Evolutionary conservation across 495 filamentous ascomycete species (phyloP).

Genomic region (Trichoderma gamsii): DNA sequence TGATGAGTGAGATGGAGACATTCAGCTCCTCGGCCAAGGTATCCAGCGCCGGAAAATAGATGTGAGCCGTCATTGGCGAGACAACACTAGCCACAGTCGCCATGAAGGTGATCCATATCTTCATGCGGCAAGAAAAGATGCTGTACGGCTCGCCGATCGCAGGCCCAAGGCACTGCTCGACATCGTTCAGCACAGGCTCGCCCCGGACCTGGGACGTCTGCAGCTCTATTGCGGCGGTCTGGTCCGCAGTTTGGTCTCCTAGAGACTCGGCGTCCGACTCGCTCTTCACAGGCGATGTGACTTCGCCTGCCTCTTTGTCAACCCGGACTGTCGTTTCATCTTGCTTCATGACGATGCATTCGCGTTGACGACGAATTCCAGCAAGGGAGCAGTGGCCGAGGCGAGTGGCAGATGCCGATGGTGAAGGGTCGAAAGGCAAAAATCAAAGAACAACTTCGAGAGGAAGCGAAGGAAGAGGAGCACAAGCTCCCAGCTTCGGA

Average conservation of each 20-base stretch:
- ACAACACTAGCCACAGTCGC: conserved; percentile 60
- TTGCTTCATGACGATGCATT: conserved; percentile 3
- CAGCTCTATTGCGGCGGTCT: neutral
- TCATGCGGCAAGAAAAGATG: conserved; percentile 51
- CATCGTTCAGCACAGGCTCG: conserved; percentile 24
- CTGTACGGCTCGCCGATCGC: conserved; percentile 35
- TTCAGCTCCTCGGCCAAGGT: conserved; percentile 48
- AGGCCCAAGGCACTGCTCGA: conserved; percentile 26
- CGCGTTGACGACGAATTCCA: neutral
- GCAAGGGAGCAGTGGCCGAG: neutral
- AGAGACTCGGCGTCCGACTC: neutral
- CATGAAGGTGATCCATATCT: conserved; percentile 59
- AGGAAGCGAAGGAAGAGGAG: neutral
- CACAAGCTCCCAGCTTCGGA: neutral
- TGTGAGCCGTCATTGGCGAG: conserved; percentile 69
- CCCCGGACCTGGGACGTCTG: neutral
- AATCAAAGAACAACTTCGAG: neutral
- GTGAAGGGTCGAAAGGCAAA: neutral
- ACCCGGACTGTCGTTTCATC: neutral
- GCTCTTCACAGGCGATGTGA: neutral
- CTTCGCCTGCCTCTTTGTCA: neutral
- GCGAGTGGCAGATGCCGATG: neutral
- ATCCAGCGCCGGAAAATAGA: conserved; percentile 72
- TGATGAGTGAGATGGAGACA: conserved; percentile 56
- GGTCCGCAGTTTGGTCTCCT: neutral